A percentile compares a stretch with the other conserved stretches of the same genome.
Evolutionary conservation across 139 green algal species (phyloP).

Genomic region (Chlamydomonas schloesseri): DNA sequence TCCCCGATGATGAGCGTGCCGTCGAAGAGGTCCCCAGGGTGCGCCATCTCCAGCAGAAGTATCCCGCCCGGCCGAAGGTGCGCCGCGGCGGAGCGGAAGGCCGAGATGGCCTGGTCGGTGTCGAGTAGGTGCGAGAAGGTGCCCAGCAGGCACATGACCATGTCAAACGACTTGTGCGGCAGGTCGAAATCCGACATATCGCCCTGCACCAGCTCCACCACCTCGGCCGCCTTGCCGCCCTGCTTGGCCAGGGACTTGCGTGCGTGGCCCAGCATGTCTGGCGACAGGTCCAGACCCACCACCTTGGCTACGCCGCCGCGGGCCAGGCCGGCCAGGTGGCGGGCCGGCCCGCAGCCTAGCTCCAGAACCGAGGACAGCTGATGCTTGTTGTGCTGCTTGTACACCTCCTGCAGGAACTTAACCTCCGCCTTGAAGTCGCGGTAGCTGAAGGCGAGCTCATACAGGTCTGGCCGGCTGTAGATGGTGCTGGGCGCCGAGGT

Average conservation of each 20-base stretch:
- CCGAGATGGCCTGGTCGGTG: conserved; percentile 42
- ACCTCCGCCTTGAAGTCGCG: conserved; percentile 67
- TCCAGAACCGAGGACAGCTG: conserved; percentile 54
- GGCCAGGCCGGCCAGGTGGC: conserved; percentile 55
- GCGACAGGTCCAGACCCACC: conserved; percentile 49
- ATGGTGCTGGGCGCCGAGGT: conserved; percentile 29
- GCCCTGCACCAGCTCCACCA: conserved; percentile 43
- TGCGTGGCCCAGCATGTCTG: conserved; percentile 57
- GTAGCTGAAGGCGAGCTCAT: conserved; percentile 71
- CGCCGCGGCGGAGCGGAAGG: conserved; percentile 10
- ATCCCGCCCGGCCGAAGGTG: conserved; percentile 55
- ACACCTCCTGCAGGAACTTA: conserved; percentile 54
- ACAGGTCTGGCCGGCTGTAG: conserved; percentile 65
- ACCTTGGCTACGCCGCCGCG: conserved; percentile 40
- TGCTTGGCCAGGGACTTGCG: not conserved
- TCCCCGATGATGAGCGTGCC: conserved; percentile 58
- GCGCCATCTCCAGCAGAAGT: conserved; percentile 58
- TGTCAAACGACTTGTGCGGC: conserved; percentile 39
- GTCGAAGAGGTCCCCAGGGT: conserved; percentile 65
- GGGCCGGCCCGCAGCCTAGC: conserved; percentile 61
- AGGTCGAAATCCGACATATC: conserved; percentile 59
- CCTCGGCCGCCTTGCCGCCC: not conserved
- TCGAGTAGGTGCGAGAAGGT: conserved; percentile 61
- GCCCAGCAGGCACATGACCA: conserved; percentile 63
- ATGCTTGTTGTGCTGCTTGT: conserved; percentile 45